Base-by-base conservation (phyloP, 2,329 filamentous ascomycete species). In the Colletotrichum zoysiae region DNA sequence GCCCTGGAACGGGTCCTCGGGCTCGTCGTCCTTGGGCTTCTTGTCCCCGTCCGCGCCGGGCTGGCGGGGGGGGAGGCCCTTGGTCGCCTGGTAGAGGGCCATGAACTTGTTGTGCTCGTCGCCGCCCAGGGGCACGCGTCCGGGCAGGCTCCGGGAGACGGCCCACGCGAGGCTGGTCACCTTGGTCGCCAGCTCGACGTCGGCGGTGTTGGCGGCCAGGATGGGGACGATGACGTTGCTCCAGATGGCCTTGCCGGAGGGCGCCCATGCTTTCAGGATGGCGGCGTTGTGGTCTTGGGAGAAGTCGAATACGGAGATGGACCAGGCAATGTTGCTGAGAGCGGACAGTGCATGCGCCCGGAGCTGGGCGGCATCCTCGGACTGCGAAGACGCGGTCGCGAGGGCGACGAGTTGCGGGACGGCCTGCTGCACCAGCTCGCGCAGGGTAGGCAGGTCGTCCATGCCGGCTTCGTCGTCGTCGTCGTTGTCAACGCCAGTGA, bases 311-410 rank as follows among this genome's bases (percentile, higher is more conserved):
- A 87, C 86, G 11, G 88, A 90, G 51, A 91, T 83, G 14, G 90
- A 90, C 90, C 91, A 92, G 65, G 90, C 84, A 65, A 92, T 87
- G 79, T 92, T 92, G 82, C 89, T 91, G 70, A 93, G 84, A 20
- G 89, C 86, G 2, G 88, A 87, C 33, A 92, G 80, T 23, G 90
- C 87, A 74, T 87, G 85, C 26, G 79, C 79, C 73, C 88, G 88
- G 51, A 91, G 81, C 8, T 82, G 77, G 16, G 84, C 78, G 20
- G 81, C 77, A 40, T 85, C 82, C 26, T 85, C 83, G 65, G 82
- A 80, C 12, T 78, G 76, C 12, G 83, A 80, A 14, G 81, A 78
- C 8, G 84, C 78, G 65, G 81, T 82, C 44, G 84, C 80, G 26
- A 87, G 83, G 26, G 84, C 84, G 70, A 89, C 80, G 59, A 89